A percentile compares a stretch with the other conserved stretches of the same genome.
These are phyloP conservation scores for Pseudonitzschia pungens DNA, from an alignment of 108 stramenopile species.

Conservation along the genomic window DNA sequence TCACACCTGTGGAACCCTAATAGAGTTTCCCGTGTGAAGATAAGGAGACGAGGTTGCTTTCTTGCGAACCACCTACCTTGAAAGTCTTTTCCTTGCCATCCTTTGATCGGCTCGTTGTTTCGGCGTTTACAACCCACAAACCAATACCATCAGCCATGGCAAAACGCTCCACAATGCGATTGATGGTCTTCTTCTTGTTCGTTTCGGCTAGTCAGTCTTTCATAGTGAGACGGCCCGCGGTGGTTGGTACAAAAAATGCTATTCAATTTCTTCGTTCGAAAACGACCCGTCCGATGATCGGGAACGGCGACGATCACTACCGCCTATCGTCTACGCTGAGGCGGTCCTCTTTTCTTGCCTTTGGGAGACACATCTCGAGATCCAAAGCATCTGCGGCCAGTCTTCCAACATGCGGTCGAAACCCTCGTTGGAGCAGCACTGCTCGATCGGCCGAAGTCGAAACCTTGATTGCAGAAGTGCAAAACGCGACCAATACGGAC, in stretches of 20 bases:
- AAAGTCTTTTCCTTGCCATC: background rate
- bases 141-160: background rate
- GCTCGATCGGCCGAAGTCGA: conserved; percentile 5
- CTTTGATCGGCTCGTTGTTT: background rate
- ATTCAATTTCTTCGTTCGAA: conserved; percentile 1
- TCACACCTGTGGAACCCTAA: no score
- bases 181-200: conserved; percentile 18
- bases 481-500: conserved; percentile 4
- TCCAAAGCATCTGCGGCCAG: background rate
- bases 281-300: background rate
- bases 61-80: background rate
- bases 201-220: conserved; percentile 28
- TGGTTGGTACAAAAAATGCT: background rate
- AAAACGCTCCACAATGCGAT: conserved; percentile 16
- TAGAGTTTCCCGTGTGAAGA: no score
- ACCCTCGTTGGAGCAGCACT: background rate
- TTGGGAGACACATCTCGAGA: background rate
- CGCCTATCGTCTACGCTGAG: background rate
- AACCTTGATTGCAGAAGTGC: conserved; percentile 4
- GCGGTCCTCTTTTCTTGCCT: background rate
- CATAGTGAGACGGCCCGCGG: conserved; percentile 1
- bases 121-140: background rate
- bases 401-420: background rate
- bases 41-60: no score
- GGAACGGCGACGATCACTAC: background rate